Evolutionary conservation across 225 moss, liverwort and hornwort genomes (phyloP), one percentile per base, ranked within the genome.

Genomic region (Pleurozium schreberi): DNA sequence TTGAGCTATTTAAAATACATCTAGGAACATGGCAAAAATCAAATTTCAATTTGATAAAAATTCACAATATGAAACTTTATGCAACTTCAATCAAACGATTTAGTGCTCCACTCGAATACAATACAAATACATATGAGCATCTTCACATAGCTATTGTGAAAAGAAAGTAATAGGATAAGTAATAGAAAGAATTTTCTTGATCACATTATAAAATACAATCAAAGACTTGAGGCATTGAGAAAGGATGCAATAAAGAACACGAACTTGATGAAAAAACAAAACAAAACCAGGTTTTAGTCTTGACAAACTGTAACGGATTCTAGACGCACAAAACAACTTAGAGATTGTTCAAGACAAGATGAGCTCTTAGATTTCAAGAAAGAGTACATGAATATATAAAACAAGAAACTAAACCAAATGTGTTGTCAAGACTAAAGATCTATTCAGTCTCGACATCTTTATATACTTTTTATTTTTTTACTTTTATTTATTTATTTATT

Each of bases 91-190:
- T 33, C 2, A 75, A 33, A 50, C 5, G 8, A 75, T 75, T 6
- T 0, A 1, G 50, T 0, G 12, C 50, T 20, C 50, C 4, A 11
- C 1, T 50, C 5, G 21, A 50, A 75, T 50, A 75, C 0, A 75
- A 2, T 34, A 50, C 50, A 50, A 75, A 50, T 13, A 50, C 50
- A 20, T 50, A 75, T 34, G 50, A 75, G 20, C 34, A 50, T 20
- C 50, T 50, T 50, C 12, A 75, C 13, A 75, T 75, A 75, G 75
- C 33, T 50, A 75, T 75, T 50, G 75, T 75, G 1, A 75, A 75
- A 75, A 50, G 1, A 33, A n/a, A 0, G 12, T 50, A 33, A 33
- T 50, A 33, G 12, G 1, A 50, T 75, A 20, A 75, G 33, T 19
- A 75, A 75, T 75, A 74, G 18, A 47, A 74, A 75, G 18, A 75